A percentile compares a stretch with the other conserved stretches of the same genome.
These are phyloP conservation scores for Alternaria novae-zelandiae DNA, from an alignment of 2,329 filamentous ascomycete species.

Conservation along the genomic window DNA sequence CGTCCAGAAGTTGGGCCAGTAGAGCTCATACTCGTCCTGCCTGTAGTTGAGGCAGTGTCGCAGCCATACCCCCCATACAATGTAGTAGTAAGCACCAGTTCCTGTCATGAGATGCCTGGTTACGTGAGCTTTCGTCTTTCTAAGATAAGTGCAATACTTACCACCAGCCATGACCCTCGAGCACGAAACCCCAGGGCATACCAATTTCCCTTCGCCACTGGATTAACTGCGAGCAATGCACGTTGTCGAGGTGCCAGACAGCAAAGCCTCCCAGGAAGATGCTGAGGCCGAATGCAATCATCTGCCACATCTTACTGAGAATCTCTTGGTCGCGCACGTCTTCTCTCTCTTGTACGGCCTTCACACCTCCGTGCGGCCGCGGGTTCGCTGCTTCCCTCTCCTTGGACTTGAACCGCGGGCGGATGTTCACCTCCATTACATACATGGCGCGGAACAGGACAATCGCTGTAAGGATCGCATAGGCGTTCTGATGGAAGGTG, in stretches of 20 bases:
- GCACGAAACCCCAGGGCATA: conserved; percentile 78
- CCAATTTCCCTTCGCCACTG: conserved; percentile 71
- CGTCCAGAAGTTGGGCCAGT: conserved; percentile 69
- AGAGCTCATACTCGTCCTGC: conserved; percentile 73
- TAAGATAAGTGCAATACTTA: conserved; percentile 45
- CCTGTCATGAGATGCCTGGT: conserved; percentile 79
- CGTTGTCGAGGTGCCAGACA: conserved; percentile 81
- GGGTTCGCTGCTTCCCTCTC: conserved; percentile 47
- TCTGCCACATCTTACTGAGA: conserved; percentile 74
- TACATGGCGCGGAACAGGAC: conserved; percentile 77
- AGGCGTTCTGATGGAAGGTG: conserved; percentile 81
- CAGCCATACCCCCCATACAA: conserved; percentile 83
- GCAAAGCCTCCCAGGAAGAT: conserved; percentile 77
- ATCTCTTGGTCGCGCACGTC: conserved; percentile 64
- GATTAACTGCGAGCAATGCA: conserved; percentile 71
- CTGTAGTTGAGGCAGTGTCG: conserved; percentile 75
- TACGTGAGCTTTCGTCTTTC: conserved; percentile 11
- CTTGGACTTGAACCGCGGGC: conserved; percentile 59
- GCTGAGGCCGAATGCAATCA: conserved; percentile 71
- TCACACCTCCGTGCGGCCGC: conserved; percentile 34
- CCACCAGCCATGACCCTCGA: conserved; percentile 79
- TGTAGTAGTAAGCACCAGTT: conserved; percentile 82
- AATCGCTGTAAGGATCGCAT: conserved; percentile 72
- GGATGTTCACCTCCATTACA: conserved; percentile 73
- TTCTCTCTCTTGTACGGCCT: conserved; percentile 53